phyloP scores from a whole-genome alignment of 805 yeast species.

The Metschnikowia lunata region DNA sequence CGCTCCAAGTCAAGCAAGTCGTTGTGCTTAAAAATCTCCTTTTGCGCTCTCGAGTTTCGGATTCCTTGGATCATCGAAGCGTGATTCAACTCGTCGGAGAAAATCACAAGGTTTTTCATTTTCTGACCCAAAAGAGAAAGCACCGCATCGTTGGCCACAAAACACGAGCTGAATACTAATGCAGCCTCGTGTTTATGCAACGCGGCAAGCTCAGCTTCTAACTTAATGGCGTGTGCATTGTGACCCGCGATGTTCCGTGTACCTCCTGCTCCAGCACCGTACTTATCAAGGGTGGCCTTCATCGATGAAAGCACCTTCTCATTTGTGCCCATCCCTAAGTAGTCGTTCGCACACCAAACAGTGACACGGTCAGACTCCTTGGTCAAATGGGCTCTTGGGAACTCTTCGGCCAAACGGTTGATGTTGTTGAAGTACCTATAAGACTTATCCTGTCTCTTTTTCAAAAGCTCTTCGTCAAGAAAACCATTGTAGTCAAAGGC shows the following conservation, averaged over 20 bases:
- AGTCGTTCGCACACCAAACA: conserved; percentile 99
- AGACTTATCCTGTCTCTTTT: conserved; percentile 83
- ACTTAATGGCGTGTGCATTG: conserved; percentile 78
- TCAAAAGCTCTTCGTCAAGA: conserved; percentile 60
- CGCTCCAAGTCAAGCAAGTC: conserved; percentile 79
- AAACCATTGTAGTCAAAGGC: conserved; percentile 69
- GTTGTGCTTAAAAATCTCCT: conserved; percentile 90
- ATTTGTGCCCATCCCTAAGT: conserved; percentile 90
- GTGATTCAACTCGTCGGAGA: conserved; percentile 90
- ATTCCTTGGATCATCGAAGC: conserved; percentile 98
- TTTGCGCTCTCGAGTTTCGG: conserved; percentile 79
- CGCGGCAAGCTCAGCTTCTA: conserved; percentile 84
- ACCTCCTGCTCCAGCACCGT: conserved; percentile 99
- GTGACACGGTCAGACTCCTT: conserved; percentile 78
- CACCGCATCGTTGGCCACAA: conserved; percentile 95
- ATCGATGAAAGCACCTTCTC: conserved; percentile 67
- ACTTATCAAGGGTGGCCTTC: conserved; percentile 75
- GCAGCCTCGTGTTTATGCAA: conserved; percentile 95
- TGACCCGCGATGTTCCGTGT: conserved; percentile 99
- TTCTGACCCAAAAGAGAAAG: conserved; percentile 87
- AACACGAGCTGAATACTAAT: conserved; percentile 90
- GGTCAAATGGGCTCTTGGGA: conserved; percentile 87
- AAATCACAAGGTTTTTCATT: conserved; percentile 82
- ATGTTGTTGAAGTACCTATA: conserved; percentile 96
- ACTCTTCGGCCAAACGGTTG: conserved; percentile 90